Evolutionary conservation across 257 asterid species (phyloP), one percentile per base, ranked within the genome.

Genomic region (Salvia miltiorrhiza): DNA sequence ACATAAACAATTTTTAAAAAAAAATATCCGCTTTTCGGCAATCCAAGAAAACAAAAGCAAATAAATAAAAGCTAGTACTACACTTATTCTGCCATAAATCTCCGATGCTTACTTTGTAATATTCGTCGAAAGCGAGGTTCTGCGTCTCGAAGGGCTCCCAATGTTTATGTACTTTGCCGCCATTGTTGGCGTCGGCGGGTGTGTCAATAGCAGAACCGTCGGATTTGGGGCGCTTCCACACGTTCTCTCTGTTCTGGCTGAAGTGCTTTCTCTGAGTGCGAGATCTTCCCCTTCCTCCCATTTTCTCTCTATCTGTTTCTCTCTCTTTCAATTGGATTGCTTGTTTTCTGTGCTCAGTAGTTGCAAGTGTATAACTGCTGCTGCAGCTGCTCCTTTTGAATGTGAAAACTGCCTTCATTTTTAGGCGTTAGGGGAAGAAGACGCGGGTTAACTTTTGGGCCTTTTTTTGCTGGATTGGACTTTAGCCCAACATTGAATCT

Each of bases 211-310:
- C 78, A 45, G 86, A 71, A 69, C 28, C 81, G 43, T 81, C 94
- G 66, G 90, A 57, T 77, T 94, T 89, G 17, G 81, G 14, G 65
- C 90, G 94, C 66, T 94, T 89, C 99, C 99, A 94, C 0, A 82
- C 86, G 68, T 94, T 94, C 65, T 94, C 97, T 73, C 97, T 81
- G 84, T 75, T 76, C 71, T 94, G 85, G 45, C 83, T 73, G 65
- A 94, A 94, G 85, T 94, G 97, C 14, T 88, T 94, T 69, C 97
- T 80, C 85, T 91, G 99, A 64, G 99, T 94, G 11, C 99, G 95
- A 32, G 94, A 85, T 84, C 86, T 94, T 48, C 97, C 89, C 56
- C 95, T 80, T 4, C 96, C 90, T 24, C 99, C 96, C 97, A 86
- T 93, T 55, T 14, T 49, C 57, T 50, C 21, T 13, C 21, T 13